phyloP scores from a whole-genome alignment of 1,139 yeast species.

The Kurtzmaniella quercitrusa region DNA sequence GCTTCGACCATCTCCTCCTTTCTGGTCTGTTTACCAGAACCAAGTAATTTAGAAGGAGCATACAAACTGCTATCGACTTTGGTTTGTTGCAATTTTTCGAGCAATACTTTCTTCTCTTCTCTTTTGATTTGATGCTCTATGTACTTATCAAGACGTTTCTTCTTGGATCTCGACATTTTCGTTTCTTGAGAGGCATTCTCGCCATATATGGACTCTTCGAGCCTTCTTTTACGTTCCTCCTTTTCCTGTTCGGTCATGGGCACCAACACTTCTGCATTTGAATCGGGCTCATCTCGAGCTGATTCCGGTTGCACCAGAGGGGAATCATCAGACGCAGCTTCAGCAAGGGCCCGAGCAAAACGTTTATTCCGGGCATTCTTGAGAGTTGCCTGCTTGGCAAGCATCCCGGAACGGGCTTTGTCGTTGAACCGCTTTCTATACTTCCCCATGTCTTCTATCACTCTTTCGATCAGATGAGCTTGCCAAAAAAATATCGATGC shows the following conservation, averaged over 20 bases:
- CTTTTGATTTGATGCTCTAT: slow-evolving; percentile 85
- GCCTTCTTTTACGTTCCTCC: slow-evolving; percentile 57
- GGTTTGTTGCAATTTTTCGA: slow-evolving; percentile 68
- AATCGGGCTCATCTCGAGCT: slow-evolving; percentile 24
- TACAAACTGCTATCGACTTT: slow-evolving; percentile 67
- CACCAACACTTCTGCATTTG: slow-evolving; percentile 58
- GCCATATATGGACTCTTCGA: slow-evolving; percentile 52
- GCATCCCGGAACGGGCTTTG: slow-evolving; percentile 81
- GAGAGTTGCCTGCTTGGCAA: slow-evolving; percentile 72
- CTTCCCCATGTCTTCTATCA: slow-evolving; percentile 56
- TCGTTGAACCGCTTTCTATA: slow-evolving; percentile 79
- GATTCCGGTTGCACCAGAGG: slow-evolving; percentile 5
- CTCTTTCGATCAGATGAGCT: not conserved
- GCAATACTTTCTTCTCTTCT: slow-evolving; percentile 77
- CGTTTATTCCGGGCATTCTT: slow-evolving; percentile 67
- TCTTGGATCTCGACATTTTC: slow-evolving; percentile 68
- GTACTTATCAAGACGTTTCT: slow-evolving; percentile 72
- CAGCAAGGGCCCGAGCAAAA: slow-evolving; percentile 46
- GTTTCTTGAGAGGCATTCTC: slow-evolving; percentile 52
- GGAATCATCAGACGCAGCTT: slow-evolving; percentile 18
- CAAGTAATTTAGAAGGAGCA: slow-evolving; percentile 71
- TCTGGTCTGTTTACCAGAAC: slow-evolving; percentile 71
- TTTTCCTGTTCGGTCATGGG: slow-evolving; percentile 55
- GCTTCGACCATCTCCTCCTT: slow-evolving; percentile 75
- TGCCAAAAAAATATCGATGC: not conserved